Conservation (phyloP, 371 early-diverging fungal species). For the Chytridium lagenaria region DNA sequence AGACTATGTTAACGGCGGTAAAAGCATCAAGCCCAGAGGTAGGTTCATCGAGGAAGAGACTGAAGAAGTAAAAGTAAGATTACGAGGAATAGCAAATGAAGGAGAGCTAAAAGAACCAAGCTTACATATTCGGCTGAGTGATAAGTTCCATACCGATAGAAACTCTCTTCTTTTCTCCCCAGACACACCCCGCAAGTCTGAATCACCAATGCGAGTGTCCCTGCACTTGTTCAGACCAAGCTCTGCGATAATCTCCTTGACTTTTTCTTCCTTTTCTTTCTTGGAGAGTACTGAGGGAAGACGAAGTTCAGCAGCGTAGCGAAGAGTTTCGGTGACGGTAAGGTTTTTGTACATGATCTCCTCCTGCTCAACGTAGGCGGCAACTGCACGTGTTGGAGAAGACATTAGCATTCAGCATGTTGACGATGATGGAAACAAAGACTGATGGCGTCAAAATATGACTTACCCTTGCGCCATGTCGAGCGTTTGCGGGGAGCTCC, state of each 20-base stretch:
- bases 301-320: slow-evolving; percentile 83
- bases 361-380: slow-evolving; percentile 91
- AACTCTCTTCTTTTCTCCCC: slow-evolving; percentile 93
- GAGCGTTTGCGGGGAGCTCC: not conserved
- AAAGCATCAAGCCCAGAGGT: slow-evolving; percentile 84
- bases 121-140: slow-evolving; percentile 66
- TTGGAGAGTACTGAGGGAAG: slow-evolving; percentile 65
- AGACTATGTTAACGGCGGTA: slow-evolving; percentile 75
- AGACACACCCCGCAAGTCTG: slow-evolving; percentile 52
- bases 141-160: slow-evolving; percentile 89
- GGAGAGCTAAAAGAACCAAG: not conserved
- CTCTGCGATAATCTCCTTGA: slow-evolving; percentile 70
- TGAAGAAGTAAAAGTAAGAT: not conserved
- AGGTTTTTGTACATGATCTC: slow-evolving; percentile 73
- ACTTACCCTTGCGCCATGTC: not conserved
- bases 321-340: slow-evolving; percentile 85
- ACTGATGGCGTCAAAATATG: not conserved
- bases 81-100: not conserved
- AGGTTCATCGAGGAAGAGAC: slow-evolving; percentile 80
- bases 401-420: no score
- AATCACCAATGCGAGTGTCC: slow-evolving; percentile 69
- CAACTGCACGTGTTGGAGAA: not conserved
- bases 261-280: slow-evolving; percentile 63
- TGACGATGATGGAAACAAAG: not conserved
- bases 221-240: slow-evolving; percentile 73